Conservation (phyloP, 2,329 filamentous ascomycete species). For the Colletotrichum cuscutae region DNA sequence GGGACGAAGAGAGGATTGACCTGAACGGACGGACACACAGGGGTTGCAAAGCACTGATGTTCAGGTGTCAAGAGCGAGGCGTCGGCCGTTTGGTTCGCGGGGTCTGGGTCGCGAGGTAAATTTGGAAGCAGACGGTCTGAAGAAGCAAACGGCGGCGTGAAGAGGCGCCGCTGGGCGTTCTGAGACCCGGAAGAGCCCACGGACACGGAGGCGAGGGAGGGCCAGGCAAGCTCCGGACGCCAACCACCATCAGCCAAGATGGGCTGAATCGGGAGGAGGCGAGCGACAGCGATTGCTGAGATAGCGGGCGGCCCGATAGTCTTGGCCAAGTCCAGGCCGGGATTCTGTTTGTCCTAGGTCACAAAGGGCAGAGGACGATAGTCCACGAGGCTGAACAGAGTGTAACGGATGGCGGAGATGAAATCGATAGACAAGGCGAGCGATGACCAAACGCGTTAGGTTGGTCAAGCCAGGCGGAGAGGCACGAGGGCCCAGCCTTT, state of each 20-base stretch:
- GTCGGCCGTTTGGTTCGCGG: neutral
- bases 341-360: neutral
- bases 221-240: neutral
- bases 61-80: neutral
- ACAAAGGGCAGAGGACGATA: neutral
- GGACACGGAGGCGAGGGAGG: neutral
- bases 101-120: neutral
- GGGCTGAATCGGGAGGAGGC: neutral
- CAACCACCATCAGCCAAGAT: neutral
- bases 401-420: slow-evolving; percentile 10
- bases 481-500: neutral
- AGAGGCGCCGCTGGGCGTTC: slow-evolving; percentile 9
- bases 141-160: neutral
- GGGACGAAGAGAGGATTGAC: slow-evolving; percentile 15
- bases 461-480: neutral
- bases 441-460: neutral
- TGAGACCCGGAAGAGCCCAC: neutral
- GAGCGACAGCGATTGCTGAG: neutral
- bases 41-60: neutral
- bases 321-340: slow-evolving; percentile 1
- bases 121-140: neutral
- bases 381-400: slow-evolving; percentile 3
- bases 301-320: neutral
- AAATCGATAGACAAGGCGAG: slow-evolving; percentile 5
- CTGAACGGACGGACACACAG: slow-evolving; percentile 7